Percentiles rank a stretch among this genome's conserved stretches.
These are phyloP conservation scores for Trichoderma aggressivum DNA, from an alignment of 2,329 filamentous ascomycete species.

Conservation along the genomic window DNA sequence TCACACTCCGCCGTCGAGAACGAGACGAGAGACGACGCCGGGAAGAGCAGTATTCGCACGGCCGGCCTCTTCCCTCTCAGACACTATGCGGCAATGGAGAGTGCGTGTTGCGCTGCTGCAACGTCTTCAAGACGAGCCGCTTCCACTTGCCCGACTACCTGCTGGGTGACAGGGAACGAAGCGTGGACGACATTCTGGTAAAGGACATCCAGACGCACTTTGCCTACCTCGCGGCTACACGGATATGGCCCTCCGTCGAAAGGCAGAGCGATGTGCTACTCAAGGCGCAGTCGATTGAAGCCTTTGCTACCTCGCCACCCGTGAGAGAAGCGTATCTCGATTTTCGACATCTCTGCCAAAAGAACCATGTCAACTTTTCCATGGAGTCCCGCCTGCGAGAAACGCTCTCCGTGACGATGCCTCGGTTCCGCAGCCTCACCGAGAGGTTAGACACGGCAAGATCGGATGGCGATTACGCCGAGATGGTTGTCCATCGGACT, in stretches of 20 bases:
- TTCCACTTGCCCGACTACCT: not conserved
- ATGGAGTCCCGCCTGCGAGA: not conserved
- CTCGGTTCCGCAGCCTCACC: not conserved
- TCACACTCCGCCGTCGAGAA: conserved; percentile 21
- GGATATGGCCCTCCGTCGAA: not conserved
- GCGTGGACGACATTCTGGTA: conserved; percentile 12
- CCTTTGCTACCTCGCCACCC: conserved; percentile 28
- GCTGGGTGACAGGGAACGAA: conserved; percentile 14
- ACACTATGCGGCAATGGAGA: conserved; percentile 23
- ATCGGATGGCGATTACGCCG: not conserved
- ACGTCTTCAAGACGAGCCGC: conserved; percentile 5
- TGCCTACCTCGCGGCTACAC: conserved; percentile 18
- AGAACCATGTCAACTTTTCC: not conserved
- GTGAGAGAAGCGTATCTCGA: conserved; percentile 25
- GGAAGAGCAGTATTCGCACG: conserved; percentile 22
- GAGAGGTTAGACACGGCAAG: not conserved
- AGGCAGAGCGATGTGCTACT: conserved; percentile 7
- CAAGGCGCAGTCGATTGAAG: conserved; percentile 22
- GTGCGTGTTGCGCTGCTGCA: conserved; percentile 18
- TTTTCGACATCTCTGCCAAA: conserved; percentile 13
- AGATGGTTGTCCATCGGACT: not conserved
- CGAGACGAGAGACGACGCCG: conserved; percentile 4
- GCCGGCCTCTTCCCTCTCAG: conserved; percentile 22
- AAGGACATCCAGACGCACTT: conserved; percentile 24
- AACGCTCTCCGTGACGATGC: not conserved